These are phyloP conservation scores for Cantharellus cinnabarinus DNA, from an alignment of 768 basidiomycete species.

Conservation along the genomic window DNA sequence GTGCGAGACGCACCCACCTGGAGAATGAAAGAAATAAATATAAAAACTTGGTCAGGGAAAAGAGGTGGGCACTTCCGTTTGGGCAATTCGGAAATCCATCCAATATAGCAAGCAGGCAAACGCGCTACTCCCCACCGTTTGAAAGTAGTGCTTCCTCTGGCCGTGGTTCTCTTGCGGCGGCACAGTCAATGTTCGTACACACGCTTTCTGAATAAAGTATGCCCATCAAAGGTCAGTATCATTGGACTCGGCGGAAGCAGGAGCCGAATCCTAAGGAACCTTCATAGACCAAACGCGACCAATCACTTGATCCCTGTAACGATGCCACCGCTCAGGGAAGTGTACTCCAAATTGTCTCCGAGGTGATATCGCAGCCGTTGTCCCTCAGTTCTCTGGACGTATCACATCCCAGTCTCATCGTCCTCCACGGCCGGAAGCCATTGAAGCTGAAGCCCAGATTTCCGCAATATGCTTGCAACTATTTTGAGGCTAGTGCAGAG, in stretches of 20 bases:
- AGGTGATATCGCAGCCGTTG: constrained; percentile 22
- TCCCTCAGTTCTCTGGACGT: constrained; percentile 24
- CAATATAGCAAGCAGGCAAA: too few species aligned
- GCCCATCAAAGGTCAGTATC: constrained; percentile 52
- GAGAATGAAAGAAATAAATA: constrained; percentile 9
- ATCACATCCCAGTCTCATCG: constrained; percentile 28
- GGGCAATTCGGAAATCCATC: too few species aligned
- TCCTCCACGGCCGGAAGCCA: constrained; percentile 27
- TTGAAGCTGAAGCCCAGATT: constrained; percentile 54
- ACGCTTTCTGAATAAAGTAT: constrained; percentile 36
- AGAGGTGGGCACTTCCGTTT: too few species aligned
- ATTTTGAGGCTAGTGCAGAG: constrained; percentile 32
- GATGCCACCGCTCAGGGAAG: constrained; percentile 34
- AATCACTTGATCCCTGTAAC: background rate
- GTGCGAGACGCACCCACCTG: background rate
- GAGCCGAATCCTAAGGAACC: background rate
- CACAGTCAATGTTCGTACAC: constrained; percentile 54
- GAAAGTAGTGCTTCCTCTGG: constrained; percentile 29
- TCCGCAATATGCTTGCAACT: constrained; percentile 48
- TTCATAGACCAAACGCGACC: background rate
- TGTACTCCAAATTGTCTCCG: constrained; percentile 34
- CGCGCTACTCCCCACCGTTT: constrained; percentile 49
- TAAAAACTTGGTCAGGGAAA: constrained; percentile 14
- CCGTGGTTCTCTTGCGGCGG: constrained; percentile 43
- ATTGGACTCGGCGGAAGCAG: background rate